These are phyloP conservation scores for Coprinopsis marcescibilis DNA, from an alignment of 768 basidiomycete genomes.

Conservation along the genomic window DNA sequence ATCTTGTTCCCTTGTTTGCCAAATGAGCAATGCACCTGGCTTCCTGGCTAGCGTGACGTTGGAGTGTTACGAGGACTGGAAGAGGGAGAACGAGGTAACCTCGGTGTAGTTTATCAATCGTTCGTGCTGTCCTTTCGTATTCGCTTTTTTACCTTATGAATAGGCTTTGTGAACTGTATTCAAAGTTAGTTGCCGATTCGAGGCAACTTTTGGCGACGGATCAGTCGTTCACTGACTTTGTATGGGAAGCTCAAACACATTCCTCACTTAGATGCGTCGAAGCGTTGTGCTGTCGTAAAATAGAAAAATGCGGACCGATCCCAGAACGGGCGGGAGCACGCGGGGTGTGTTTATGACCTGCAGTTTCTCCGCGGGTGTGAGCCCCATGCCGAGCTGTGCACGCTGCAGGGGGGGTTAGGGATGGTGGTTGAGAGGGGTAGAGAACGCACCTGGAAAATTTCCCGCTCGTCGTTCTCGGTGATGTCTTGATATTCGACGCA, in stretches of 20 bases:
- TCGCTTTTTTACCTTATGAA: neutral
- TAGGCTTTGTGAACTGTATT: neutral
- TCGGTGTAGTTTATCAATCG: neutral
- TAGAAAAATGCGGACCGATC: too few relatives aligned
- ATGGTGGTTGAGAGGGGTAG: neutral
- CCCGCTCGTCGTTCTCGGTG: conserved; percentile 50
- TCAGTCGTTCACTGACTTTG: too few relatives aligned
- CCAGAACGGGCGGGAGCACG: too few relatives aligned
- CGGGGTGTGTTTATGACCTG: conserved; percentile 59
- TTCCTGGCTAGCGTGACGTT: conserved; percentile 86
- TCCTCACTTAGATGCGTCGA: too few relatives aligned
- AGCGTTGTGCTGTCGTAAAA: too few relatives aligned
- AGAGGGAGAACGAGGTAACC: conserved; percentile 26
- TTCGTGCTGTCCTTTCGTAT: neutral
- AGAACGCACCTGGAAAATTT: conserved; percentile 60
- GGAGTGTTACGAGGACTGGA: conserved; percentile 80
- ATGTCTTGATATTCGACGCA: conserved; percentile 75
- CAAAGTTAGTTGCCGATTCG: too few relatives aligned
- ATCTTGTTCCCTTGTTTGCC: too few relatives aligned
- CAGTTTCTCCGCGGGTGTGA: conserved; percentile 70
- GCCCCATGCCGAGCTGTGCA: conserved; percentile 73
- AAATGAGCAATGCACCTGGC: conserved; percentile 79
- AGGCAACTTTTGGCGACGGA: too few relatives aligned
- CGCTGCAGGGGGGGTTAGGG: conserved; percentile 34
- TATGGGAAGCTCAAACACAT: too few relatives aligned